Conservation (phyloP, 176 grass and related monocot genomes). For the Carex kokanica region DNA sequence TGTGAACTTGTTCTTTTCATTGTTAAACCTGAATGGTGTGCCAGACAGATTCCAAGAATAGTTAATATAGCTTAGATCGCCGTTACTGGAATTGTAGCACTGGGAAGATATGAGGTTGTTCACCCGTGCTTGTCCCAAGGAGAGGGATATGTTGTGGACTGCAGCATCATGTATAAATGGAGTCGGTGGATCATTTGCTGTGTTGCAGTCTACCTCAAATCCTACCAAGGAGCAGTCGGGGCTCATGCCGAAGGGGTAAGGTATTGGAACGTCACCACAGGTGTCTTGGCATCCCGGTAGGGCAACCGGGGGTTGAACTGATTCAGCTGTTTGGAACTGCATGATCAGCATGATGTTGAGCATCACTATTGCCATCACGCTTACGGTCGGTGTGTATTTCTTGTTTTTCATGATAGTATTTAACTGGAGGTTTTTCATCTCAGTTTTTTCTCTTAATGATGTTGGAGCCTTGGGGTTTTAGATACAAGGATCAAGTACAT, state of each 20-base stretch:
- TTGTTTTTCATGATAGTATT: background rate
- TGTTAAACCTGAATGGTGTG: background rate
- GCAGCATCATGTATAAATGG: background rate
- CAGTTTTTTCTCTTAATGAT: too few species aligned
- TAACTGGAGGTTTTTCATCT: background rate
- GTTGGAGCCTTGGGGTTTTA: too few species aligned
- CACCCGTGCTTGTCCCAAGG: background rate
- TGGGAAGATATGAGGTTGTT: background rate
- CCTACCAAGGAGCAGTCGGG: background rate
- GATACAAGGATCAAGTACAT: too few species aligned
- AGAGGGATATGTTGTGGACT: slow-evolving; percentile 9
- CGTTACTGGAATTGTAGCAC: background rate
- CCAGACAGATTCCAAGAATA: background rate
- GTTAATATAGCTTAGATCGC: accelerated
- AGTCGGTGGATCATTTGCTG: background rate
- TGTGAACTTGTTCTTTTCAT: background rate
- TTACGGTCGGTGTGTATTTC: background rate
- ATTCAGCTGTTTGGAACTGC: background rate
- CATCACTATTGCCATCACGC: background rate
- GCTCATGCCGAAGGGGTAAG: slow-evolving; percentile 28
- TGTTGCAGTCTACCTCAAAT: background rate
- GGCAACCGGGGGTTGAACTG: background rate
- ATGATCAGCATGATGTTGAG: background rate
- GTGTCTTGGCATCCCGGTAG: background rate
- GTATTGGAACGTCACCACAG: background rate